Conservation (phyloP, 345 rosid species). For the Excoecaria agallocha region DNA sequence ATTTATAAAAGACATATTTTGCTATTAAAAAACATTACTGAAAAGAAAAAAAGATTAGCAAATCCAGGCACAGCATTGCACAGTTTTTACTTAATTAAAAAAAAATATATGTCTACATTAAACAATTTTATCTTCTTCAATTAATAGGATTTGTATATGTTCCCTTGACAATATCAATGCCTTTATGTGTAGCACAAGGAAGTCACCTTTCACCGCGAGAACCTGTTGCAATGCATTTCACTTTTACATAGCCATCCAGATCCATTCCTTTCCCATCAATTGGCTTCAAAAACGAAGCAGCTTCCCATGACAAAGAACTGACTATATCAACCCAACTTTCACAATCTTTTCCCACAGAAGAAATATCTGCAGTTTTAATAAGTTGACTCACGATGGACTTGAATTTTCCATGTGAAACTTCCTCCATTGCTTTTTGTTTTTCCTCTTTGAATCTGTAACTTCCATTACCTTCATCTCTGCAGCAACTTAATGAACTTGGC, state of each 20-base stretch:
- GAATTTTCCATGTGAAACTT: slow-evolving; percentile 68
- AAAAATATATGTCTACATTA: not conserved
- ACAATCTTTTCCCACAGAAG: slow-evolving; percentile 34
- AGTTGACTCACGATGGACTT: slow-evolving; percentile 58
- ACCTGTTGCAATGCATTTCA: slow-evolving; percentile 93
- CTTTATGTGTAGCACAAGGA: not conserved
- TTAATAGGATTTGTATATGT: not conserved
- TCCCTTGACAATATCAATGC: not conserved
- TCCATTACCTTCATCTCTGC: slow-evolving; percentile 38
- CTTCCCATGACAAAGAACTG: slow-evolving; percentile 80
- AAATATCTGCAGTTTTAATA: slow-evolving; percentile 52
- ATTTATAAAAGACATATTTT: not conserved
- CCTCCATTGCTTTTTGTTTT: slow-evolving; percentile 51
- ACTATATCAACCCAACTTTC: slow-evolving; percentile 72
- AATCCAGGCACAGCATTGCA: not conserved
- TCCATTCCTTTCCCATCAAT: slow-evolving; percentile 55
- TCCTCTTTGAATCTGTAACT: slow-evolving; percentile 53
- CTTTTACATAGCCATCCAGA: slow-evolving; percentile 65
- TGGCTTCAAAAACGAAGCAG: slow-evolving; percentile 71
- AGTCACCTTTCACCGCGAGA: slow-evolving; percentile 61
- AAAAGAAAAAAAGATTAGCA: not conserved
- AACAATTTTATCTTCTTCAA: not conserved
- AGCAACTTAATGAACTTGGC: slow-evolving; percentile 52
- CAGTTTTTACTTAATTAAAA: not conserved
- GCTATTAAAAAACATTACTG: not conserved